Conservation (phyloP, 2,329 filamentous ascomycete genomes). For the Colletotrichum costaricense region DNA sequence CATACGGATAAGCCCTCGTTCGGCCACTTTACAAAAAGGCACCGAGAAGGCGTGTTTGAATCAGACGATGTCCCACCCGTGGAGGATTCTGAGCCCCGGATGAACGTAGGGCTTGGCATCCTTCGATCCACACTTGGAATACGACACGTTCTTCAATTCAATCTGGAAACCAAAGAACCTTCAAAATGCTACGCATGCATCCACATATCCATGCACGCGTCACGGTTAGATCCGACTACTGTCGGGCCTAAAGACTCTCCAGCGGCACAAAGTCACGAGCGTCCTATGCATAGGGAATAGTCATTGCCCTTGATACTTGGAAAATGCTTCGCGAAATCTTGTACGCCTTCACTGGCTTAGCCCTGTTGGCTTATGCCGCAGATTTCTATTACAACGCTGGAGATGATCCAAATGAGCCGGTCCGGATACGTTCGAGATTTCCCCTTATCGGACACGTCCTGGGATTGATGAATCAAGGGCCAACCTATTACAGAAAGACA, state of each 20-base stretch:
- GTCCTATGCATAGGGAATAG: not conserved
- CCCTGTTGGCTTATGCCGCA: conserved; percentile 3
- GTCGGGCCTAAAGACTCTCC: not conserved
- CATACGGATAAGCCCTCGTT: not conserved
- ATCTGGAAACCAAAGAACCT: not conserved
- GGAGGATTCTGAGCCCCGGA: not conserved
- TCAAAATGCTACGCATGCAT: not conserved
- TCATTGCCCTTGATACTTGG: not conserved
- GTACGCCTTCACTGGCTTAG: conserved; percentile 5
- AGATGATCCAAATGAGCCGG: conserved; percentile 24
- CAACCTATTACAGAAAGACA: conserved; percentile 19
- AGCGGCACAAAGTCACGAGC: not conserved
- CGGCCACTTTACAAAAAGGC: not conserved
- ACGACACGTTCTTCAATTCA: not conserved
- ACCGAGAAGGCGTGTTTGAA: not conserved
- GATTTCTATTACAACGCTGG: conserved; percentile 3
- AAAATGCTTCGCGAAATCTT: conserved; percentile 14
- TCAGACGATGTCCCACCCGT: not conserved
- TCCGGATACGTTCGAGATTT: conserved; percentile 15
- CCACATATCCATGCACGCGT: not conserved
- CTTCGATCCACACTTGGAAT: not conserved
- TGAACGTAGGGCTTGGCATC: not conserved
- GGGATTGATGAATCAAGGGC: conserved; percentile 22
- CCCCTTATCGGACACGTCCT: conserved; percentile 35
- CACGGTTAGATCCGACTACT: not conserved